Percentiles rank a stretch among this genome's conserved stretches.
phyloP scores from a whole-genome alignment of 805 yeast species.

The Candida sanyiensis region DNA sequence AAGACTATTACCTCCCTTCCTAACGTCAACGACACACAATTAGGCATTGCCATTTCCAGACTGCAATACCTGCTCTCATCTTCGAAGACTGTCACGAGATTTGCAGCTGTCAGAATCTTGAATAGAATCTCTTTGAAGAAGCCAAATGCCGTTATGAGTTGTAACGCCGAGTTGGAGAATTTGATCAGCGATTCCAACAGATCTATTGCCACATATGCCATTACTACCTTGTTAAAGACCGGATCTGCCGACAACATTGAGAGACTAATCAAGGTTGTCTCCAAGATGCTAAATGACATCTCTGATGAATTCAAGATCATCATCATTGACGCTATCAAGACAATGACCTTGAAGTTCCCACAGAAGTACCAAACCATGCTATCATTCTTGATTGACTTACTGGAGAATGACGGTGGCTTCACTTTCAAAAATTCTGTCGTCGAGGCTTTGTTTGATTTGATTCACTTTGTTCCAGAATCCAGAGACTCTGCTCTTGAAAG shows the following conservation, averaged over 20 bases:
- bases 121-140: slow-evolving; percentile 77
- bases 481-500: slow-evolving; percentile 79
- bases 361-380: slow-evolving; percentile 80
- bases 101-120: slow-evolving; percentile 88
- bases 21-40: slow-evolving; percentile 52
- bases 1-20: slow-evolving; percentile 41
- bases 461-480: slow-evolving; percentile 79
- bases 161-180: slow-evolving; percentile 80
- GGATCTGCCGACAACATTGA: slow-evolving; percentile 89
- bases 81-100: slow-evolving; percentile 84
- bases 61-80: slow-evolving; percentile 76
- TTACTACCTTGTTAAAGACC: slow-evolving; percentile 90
- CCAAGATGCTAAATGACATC: slow-evolving; percentile 86
- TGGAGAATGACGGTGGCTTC: slow-evolving; percentile 89
- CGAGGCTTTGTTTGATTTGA: slow-evolving; percentile 88
- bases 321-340: slow-evolving; percentile 91
- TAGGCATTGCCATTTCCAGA: slow-evolving; percentile 62
- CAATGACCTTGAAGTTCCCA: slow-evolving; percentile 90
- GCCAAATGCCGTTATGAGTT: slow-evolving; percentile 72
- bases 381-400: slow-evolving; percentile 70
- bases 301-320: slow-evolving; percentile 94
- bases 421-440: slow-evolving; percentile 81
- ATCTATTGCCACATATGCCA: slow-evolving; percentile 93
- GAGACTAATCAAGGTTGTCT: slow-evolving; percentile 78
- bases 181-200: slow-evolving; percentile 85